Conservation (phyloP, 75 land plant genomes). For the Sequoia sempervirens region DNA sequence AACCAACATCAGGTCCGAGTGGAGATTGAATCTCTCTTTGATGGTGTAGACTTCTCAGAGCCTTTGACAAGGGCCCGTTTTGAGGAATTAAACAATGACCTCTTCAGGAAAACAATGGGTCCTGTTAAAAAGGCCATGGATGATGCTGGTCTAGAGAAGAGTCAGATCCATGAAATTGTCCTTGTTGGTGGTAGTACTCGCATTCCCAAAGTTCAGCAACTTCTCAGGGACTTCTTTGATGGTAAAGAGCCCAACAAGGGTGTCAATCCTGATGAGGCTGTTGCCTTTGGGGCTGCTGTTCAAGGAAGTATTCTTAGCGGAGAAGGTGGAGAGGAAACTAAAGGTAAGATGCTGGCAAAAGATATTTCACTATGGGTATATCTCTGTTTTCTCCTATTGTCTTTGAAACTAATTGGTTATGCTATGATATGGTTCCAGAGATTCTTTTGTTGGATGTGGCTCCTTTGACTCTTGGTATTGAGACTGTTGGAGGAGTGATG, state of each 20-base stretch:
- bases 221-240: slow-evolving; percentile 91
- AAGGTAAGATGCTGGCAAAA: slow-evolving; percentile 36
- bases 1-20: slow-evolving; percentile 95
- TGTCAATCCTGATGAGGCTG: slow-evolving; percentile 98
- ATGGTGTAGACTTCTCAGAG: slow-evolving; percentile 88
- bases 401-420: neutral
- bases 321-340: slow-evolving; percentile 89
- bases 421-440: slow-evolving; percentile 11
- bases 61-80: slow-evolving; percentile 86
- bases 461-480: slow-evolving; percentile 68
- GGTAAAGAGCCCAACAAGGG: slow-evolving; percentile 99
- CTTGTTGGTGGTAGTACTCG: slow-evolving; percentile 94
- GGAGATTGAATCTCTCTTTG: slow-evolving; percentile 83
- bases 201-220: slow-evolving; percentile 93
- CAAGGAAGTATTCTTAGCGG: slow-evolving; percentile 94
- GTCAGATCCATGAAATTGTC: slow-evolving; percentile 84
- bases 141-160: slow-evolving; percentile 82
- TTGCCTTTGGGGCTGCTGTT: slow-evolving; percentile 91
- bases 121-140: slow-evolving; percentile 99
- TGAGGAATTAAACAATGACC: slow-evolving; percentile 89
- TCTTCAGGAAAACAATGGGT: slow-evolving; percentile 96
- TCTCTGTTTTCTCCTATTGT: neutral
- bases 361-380: neutral
- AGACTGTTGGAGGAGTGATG: slow-evolving; percentile 72
- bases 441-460: slow-evolving; percentile 68